Base-by-base conservation (phyloP, 108 stramenopile species). In the Nitzschia inconspicua region DNA sequence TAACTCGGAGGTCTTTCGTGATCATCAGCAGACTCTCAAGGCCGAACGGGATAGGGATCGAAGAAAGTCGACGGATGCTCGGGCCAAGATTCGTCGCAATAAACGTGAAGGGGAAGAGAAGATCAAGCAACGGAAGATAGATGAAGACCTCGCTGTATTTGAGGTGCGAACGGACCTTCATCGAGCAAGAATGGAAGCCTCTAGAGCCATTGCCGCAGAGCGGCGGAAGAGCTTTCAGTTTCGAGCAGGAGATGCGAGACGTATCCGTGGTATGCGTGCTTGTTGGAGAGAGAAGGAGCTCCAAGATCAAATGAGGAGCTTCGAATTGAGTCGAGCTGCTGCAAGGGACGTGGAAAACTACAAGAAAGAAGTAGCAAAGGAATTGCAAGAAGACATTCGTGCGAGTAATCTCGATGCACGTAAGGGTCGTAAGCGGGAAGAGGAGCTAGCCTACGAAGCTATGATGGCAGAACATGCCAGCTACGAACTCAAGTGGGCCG, bases 191-290 rank as follows among this genome's bases (percentile, higher is more conserved):
- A 47, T 47, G 25, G 70, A 73, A 50, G 46, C 64, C 13, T 72
- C 65, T 46, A 47, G 35, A 14, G 66, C 68, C 0, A 60, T 69
- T 26, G 76, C 83, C 10, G 78, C 79, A 49, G 66, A 68, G 28
- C 72, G 86, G 7, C 77, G 90, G 9, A 77, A 83, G 57, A 86
- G 85, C 44, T 90, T 72, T 60, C 79, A 82, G 20, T 86, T 86
- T 59, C 68, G 85, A 25, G 81, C 68, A 51, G 85, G 81, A 19
- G 83, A 84, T 55, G 86, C 83, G 8, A 48, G 60, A 25, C 67
- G 76, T 14, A 80, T 83, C 47, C 65, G 81, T 31, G 63, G 77
- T 19, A 44, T 86, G 16, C 61, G 58, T 40, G 52, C 70, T 5
- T 46, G 72, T 37, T 73, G 70, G 71, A 63, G 74, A 47, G 57